Percentiles rank a stretch among this genome's conserved stretches.
Conservation (phyloP, 345 rosid species). For the Eucalyptus tenuipes region DNA sequence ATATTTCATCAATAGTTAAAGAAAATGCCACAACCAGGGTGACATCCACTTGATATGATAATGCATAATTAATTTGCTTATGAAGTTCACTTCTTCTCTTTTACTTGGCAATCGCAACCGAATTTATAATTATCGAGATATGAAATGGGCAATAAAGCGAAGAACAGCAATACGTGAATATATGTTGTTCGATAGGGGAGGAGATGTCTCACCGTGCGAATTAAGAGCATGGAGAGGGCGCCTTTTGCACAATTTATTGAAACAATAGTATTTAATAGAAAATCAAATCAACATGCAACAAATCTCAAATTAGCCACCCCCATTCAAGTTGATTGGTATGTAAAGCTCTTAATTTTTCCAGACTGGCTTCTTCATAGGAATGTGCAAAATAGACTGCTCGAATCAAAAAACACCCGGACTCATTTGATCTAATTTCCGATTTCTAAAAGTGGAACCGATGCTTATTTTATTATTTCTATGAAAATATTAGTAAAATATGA, state of each 20-base stretch:
- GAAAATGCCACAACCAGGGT: not conserved
- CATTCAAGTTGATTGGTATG: too few species aligned
- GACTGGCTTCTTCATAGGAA: too few species aligned
- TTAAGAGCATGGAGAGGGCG: not conserved
- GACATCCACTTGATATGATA: not conserved
- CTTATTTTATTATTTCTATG: too few species aligned
- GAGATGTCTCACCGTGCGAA: not conserved
- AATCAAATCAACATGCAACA: not conserved
- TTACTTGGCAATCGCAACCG: not conserved
- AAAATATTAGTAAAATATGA: too few species aligned
- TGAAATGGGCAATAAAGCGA: not conserved
- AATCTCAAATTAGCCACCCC: too few species aligned
- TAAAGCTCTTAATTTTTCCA: too few species aligned
- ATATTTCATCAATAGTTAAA: not conserved
- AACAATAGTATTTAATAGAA: not conserved
- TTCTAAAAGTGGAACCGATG: too few species aligned
- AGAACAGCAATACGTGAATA: not conserved
- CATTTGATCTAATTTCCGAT: rapidly evolving
- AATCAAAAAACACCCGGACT: rapidly evolving
- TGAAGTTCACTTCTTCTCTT: not conserved
- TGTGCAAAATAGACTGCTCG: too few species aligned
- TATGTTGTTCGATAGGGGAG: not conserved
- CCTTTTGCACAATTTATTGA: not conserved
- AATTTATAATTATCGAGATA: not conserved
- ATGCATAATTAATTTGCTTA: not conserved